Percentiles rank a stretch among this genome's conserved stretches.
Conservation (phyloP, 768 basidiomycete genomes). For the Pleurotus eryngii region DNA sequence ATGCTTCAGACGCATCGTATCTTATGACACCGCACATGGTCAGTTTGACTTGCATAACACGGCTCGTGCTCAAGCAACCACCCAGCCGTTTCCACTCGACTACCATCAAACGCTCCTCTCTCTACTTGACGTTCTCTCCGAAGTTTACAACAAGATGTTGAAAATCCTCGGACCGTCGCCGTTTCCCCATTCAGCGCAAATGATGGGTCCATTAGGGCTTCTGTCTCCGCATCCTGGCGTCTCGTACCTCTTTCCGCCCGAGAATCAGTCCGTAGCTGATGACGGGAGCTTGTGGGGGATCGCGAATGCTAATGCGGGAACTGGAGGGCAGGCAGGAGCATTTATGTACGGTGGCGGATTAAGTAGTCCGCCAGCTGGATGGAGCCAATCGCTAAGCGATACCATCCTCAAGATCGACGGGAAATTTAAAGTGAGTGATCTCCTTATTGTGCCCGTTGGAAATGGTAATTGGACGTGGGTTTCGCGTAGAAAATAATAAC, state of each 20-base stretch:
- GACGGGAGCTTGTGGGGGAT: slow-evolving; percentile 70
- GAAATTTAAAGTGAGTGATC: slow-evolving; percentile 70
- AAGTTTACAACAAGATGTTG: slow-evolving; percentile 85
- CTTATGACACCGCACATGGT: slow-evolving; percentile 76
- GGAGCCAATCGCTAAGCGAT: slow-evolving; percentile 65
- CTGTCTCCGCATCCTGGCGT: slow-evolving; percentile 81
- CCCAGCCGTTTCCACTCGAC: slow-evolving; percentile 83
- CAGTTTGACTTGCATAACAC: slow-evolving; percentile 21
- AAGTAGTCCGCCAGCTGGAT: slow-evolving; percentile 47
- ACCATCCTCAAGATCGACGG: slow-evolving; percentile 77
- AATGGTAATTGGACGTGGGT: neutral
- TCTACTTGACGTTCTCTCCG: slow-evolving; percentile 84
- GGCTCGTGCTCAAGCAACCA: slow-evolving; percentile 4
- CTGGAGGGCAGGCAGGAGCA: slow-evolving; percentile 19
- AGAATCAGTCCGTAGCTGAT: slow-evolving; percentile 16
- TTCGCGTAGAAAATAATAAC: slow-evolving; percentile 74
- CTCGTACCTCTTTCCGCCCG: slow-evolving; percentile 68
- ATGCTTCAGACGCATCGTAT: slow-evolving; percentile 62
- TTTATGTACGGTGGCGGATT: slow-evolving; percentile 26
- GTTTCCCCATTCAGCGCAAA: slow-evolving; percentile 60
- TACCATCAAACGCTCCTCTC: slow-evolving; percentile 88
- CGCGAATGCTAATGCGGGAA: slow-evolving; percentile 42
- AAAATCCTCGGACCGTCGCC: slow-evolving; percentile 82
- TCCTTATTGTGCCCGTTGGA: neutral
- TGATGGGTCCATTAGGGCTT: slow-evolving; percentile 75